These are phyloP conservation scores for Saccharomycopsis fodiens DNA, from an alignment of 805 yeast genomes.

Conservation along the genomic window DNA sequence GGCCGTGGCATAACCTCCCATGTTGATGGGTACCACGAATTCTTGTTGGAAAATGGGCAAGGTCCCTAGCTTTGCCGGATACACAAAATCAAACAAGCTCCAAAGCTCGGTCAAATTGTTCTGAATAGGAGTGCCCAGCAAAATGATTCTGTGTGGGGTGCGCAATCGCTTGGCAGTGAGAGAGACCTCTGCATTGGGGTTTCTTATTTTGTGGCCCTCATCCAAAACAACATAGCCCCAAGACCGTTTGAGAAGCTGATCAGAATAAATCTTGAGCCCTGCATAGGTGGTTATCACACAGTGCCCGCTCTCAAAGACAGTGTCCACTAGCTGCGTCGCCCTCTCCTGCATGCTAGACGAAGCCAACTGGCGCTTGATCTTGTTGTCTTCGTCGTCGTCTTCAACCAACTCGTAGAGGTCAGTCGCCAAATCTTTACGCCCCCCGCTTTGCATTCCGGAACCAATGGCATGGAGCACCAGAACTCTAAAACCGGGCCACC, in stretches of 20 bases:
- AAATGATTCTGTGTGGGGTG: conserved; percentile 77
- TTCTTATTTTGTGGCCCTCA: conserved; percentile 95
- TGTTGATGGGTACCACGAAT: conserved; percentile 84
- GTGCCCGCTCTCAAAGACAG: conserved; percentile 49
- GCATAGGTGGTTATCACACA: conserved; percentile 88
- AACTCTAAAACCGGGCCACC: conserved; percentile 96
- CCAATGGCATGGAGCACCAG: conserved; percentile 90
- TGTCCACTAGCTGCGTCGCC: conserved; percentile 44
- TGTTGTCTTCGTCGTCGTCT: conserved; percentile 37
- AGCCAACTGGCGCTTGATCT: conserved; percentile 23
- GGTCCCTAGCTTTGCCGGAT: conserved; percentile 92
- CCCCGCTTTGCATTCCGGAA: conserved; percentile 58
- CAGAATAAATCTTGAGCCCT: conserved; percentile 66
- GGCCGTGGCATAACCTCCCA: conserved; percentile 98
- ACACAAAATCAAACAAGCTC: conserved; percentile 92
- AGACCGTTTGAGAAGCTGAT: conserved; percentile 48
- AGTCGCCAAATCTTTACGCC: conserved; percentile 42
- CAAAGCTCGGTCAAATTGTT: conserved; percentile 87
- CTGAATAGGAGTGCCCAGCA: conserved; percentile 96
- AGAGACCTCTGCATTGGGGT: conserved; percentile 87
- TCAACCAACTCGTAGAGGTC: conserved; percentile 33
- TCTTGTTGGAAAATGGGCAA: conserved; percentile 90
- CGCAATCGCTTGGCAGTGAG: conserved; percentile 75
- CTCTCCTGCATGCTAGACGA: conserved; percentile 29
- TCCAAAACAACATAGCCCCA: conserved; percentile 93